Percentiles rank a stretch among this genome's conserved stretches.
phyloP scores from a whole-genome alignment of 2,329 filamentous ascomycete genomes.

The Chrysoporthe puriensis region DNA sequence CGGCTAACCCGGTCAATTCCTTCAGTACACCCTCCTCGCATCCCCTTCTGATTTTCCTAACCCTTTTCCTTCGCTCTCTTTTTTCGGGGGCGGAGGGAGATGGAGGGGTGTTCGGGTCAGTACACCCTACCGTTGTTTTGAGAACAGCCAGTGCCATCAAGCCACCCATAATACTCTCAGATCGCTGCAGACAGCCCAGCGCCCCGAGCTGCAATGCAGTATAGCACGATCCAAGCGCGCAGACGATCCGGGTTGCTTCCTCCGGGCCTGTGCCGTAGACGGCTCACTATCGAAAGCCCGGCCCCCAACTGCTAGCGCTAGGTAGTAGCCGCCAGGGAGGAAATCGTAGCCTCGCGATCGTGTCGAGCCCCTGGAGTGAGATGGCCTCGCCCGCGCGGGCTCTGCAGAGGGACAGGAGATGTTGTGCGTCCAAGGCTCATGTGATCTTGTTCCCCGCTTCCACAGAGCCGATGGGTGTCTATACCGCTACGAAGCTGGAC shows the following conservation, averaged over 20 bases:
- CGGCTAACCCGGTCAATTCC: no score
- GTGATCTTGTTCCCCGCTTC: background rate
- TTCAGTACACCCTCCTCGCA: no score
- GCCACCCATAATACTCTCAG: background rate
- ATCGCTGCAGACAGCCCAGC: background rate
- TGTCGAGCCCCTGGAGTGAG: background rate
- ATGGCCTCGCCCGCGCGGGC: background rate
- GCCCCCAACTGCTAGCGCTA: background rate
- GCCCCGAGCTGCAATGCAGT: background rate
- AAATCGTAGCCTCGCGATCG: background rate
- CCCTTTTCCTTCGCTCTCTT: background rate
- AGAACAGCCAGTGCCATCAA: no score
- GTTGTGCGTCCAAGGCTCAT: background rate
- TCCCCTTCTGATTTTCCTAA: background rate
- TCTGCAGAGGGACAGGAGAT: background rate
- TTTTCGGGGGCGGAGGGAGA: no score
- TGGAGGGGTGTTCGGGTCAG: no score
- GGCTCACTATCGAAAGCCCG: background rate
- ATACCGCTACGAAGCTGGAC: background rate
- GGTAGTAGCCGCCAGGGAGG: background rate
- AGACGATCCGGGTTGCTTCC: background rate
- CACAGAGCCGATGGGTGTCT: background rate
- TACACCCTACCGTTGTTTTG: no score
- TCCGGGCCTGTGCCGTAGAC: background rate
- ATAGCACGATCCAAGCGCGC: background rate